Evolutionary conservation across 345 rosid genomes (phyloP), one percentile per base, ranked within the genome.

Genomic region (Tarenaya hassleriana): DNA sequence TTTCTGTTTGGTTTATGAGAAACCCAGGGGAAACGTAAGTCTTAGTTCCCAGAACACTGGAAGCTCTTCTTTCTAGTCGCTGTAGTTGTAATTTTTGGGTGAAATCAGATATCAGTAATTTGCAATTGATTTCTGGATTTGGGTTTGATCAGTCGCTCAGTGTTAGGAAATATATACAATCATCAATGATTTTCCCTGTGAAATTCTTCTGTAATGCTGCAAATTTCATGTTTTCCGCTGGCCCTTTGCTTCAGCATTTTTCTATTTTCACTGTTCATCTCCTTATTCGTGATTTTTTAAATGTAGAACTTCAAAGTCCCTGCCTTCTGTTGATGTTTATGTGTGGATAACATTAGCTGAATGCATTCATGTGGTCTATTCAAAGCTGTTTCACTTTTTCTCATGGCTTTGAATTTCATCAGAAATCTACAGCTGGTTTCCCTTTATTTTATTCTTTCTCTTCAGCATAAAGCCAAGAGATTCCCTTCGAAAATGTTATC

Each of bases 301-400:
- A 24, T 24, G 29, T 24, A 2, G 5, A 24, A 2, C 29, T 24
- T 24, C 29, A 24, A 24, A 5, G 5, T 24, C 5, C 5, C 29
- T 24, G 5, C 29, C 3, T 24, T 24, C 5, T 24, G 29, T 2
- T 24, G 29, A 10, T 55, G 47, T 29, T 63, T 40, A 27, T 1
- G 9, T 49, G 21, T 34, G 17, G 56, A 31, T 16, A 42, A 15
- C 29, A 27, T 55, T 55, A 55, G 41, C 20, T 53, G 29, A 4
- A 21, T 41, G 16, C 41, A 21, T 63, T 50, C 16, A 50, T 5
- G 18, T 16, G 29, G 5, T 35, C 31, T 19, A 10, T n/a, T n/a
- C 34, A 54, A 64, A 39, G 69, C 44, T 58, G 61, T 4, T 56
- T 49, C 46, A 24, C 47, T 64, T 64, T 64, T 37, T 58, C 37